Evolutionary conservation across 306 rosid genomes (phyloP).

Genomic region (Hippophae tibetana): DNA sequence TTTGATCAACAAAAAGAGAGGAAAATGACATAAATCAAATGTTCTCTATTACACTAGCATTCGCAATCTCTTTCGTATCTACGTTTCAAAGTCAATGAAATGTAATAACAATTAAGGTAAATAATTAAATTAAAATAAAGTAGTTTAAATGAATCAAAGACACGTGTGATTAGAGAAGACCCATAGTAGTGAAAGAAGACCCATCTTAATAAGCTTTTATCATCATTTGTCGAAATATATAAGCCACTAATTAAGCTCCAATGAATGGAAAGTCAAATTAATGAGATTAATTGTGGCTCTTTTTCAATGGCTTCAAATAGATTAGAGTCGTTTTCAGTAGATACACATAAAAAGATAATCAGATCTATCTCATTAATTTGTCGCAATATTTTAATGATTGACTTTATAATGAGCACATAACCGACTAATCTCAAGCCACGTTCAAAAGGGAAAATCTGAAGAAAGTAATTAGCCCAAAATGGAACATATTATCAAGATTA

Average conservation of each 20-base stretch:
- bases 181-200: constrained; percentile 42
- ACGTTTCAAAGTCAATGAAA: too few relatives aligned
- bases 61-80: too few relatives aligned
- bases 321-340: constrained; percentile 17
- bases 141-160: constrained; percentile 3
- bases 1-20: too few relatives aligned
- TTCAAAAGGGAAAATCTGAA: constrained; percentile 2
- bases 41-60: too few relatives aligned
- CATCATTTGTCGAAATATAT: constrained; percentile 10
- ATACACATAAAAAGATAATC: constrained; percentile 3
- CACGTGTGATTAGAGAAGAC: constrained; percentile 37
- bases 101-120: too few relatives aligned
- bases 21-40: too few relatives aligned
- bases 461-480: background rate
- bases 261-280: constrained; percentile 12
- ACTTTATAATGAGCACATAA: background rate
- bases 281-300: background rate
- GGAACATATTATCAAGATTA: constrained; percentile 15
- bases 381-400: constrained; percentile 3
- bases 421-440: constrained; percentile 17
- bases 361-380: background rate
- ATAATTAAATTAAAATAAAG: background rate
- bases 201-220: constrained; percentile 16
- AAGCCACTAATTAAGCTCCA: background rate
- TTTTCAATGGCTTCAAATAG: background rate